These are phyloP conservation scores for Penicillium egyptiacum DNA, from an alignment of 495 filamentous ascomycete genomes.

Conservation along the genomic window DNA sequence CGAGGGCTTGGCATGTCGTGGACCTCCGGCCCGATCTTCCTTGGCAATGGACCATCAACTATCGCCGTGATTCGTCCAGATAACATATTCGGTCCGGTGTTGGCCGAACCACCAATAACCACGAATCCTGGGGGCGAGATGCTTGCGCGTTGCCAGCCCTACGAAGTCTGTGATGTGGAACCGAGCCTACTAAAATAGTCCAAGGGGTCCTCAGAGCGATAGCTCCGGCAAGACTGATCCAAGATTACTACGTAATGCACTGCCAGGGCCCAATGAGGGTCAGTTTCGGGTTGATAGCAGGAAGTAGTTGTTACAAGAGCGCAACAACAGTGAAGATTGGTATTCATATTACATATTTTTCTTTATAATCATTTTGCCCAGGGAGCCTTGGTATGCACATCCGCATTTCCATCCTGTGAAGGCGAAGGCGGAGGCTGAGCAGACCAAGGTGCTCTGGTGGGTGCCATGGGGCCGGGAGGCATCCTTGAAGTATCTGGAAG, in stretches of 20 bases:
- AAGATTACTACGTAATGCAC: background rate
- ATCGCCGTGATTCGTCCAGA: background rate
- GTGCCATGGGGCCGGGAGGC: slow-evolving; percentile 40
- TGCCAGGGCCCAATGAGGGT: background rate
- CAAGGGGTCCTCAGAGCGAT: background rate
- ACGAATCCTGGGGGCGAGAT: background rate
- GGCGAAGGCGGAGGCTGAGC: slow-evolving; percentile 22
- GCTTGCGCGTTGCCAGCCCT: background rate
- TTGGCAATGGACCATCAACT: slow-evolving; percentile 12
- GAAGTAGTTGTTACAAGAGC: background rate
- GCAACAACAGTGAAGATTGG: background rate
- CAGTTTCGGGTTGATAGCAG: background rate
- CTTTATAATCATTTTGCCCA: slow-evolving; percentile 36
- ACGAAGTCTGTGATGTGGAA: background rate
- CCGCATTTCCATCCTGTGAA: slow-evolving; percentile 21
- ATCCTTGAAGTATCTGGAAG: slow-evolving; percentile 37
- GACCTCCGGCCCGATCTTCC: slow-evolving; percentile 13
- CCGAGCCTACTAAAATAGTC: background rate
- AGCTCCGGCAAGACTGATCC: background rate
- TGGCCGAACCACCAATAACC: background rate
- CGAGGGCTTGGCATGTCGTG: slow-evolving; percentile 14
- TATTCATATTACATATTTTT: background rate
- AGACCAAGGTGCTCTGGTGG: slow-evolving; percentile 50
- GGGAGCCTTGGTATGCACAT: slow-evolving; percentile 42
- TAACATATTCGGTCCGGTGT: background rate